Evolutionary conservation across 139 green algal genomes (phyloP).

Genomic region (Chlorella sp.): DNA sequence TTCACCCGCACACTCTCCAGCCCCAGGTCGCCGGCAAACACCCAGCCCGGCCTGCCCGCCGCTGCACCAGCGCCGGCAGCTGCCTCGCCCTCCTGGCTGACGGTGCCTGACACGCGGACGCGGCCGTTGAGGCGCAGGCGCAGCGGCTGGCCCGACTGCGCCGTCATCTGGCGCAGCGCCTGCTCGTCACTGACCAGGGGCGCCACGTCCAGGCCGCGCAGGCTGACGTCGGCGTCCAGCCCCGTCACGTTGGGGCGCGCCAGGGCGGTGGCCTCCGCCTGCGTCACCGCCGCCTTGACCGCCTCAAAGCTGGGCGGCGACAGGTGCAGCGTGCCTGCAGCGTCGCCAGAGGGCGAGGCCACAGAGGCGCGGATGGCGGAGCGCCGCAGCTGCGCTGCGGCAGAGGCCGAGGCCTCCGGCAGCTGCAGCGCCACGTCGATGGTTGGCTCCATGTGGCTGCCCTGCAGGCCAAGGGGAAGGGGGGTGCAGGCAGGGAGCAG

Average conservation of each 20-base stretch:
- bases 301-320: conserved; percentile 39
- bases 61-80: background rate
- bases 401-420: conserved; percentile 44
- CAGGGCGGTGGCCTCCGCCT: conserved; percentile 54
- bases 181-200: conserved; percentile 51
- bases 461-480: conserved; percentile 22
- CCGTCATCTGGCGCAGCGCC: conserved; percentile 26
- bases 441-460: conserved; percentile 69
- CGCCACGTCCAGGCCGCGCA: conserved; percentile 76
- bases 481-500: background rate
- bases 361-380: conserved; percentile 26
- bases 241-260: conserved; percentile 51
- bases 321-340: conserved; percentile 46
- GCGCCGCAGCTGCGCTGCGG: conserved; percentile 38
- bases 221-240: conserved; percentile 42
- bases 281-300: conserved; percentile 54
- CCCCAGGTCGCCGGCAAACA: conserved; percentile 54
- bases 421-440: conserved; percentile 65
- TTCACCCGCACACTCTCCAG: conserved; percentile 72
- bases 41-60: background rate
- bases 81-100: background rate
- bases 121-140: conserved; percentile 58
- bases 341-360: conserved; percentile 51
- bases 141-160: conserved; percentile 44
- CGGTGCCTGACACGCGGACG: conserved; percentile 21